Conservation (phyloP, 495 filamentous ascomycete genomes). For the Lasiosphaeria miniovina region DNA sequence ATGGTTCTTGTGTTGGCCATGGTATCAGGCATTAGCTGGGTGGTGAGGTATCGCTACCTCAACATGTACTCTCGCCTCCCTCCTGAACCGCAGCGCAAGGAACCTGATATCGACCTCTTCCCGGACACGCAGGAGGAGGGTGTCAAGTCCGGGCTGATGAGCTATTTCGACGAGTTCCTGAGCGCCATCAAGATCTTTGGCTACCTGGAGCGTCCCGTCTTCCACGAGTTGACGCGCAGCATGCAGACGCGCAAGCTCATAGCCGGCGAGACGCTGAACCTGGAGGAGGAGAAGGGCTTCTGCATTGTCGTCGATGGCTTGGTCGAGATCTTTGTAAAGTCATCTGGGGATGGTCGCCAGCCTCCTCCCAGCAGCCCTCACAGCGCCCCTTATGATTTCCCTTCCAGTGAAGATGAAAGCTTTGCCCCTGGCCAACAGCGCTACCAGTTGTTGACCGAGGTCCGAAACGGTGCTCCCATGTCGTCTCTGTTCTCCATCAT, state of each 20-base stretch:
- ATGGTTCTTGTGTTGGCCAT: conserved; percentile 74
- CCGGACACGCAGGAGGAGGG: conserved; percentile 88
- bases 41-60: conserved; percentile 87
- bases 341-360: conserved; percentile 56
- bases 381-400: conserved; percentile 28
- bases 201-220: conserved; percentile 92
- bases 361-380: conserved; percentile 15
- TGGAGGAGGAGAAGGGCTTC: conserved; percentile 97
- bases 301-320: conserved; percentile 95
- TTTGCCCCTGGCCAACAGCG: conserved; percentile 60
- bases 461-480: conserved; percentile 98
- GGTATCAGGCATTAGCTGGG: conserved; percentile 81
- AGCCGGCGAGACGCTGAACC: conserved; percentile 87
- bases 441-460: conserved; percentile 90
- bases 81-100: conserved; percentile 91
- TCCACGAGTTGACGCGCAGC: conserved; percentile 93
- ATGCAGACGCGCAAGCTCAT: conserved; percentile 98
- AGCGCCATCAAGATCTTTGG: conserved; percentile 99
- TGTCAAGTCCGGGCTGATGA: conserved; percentile 84
- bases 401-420: conserved; percentile 65
- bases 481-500: conserved; percentile 97
- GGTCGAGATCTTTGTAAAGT: conserved; percentile 98
- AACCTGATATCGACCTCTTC: conserved; percentile 91
- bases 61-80: conserved; percentile 94
- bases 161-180: conserved; percentile 95